These are phyloP conservation scores for Rhodotorula sp. DNA, from an alignment of 1,284 basidiomycete species.

Conservation along the genomic window DNA sequence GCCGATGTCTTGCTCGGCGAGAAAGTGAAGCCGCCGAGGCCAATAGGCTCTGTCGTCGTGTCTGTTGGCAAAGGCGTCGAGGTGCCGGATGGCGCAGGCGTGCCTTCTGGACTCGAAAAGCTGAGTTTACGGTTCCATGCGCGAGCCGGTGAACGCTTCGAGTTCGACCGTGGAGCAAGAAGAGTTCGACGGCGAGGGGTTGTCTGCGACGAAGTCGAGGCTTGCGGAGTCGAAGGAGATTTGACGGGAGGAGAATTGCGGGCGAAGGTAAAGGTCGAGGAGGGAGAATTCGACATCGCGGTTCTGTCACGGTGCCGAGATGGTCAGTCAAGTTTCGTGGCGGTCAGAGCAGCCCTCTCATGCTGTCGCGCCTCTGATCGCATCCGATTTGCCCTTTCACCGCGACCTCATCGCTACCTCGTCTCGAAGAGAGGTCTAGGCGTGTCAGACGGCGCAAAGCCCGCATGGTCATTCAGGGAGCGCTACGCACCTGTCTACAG, in stretches of 20 bases:
- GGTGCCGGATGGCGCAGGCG: not conserved
- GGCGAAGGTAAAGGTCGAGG: not conserved
- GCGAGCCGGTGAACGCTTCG: not conserved
- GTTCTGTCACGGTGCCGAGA: not conserved
- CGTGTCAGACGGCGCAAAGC: no score
- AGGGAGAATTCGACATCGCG: not conserved
- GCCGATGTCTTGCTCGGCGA: not conserved
- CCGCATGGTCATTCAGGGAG: no score
- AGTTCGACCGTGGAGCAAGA: not conserved
- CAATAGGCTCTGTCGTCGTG: not conserved
- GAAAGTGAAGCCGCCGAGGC: not conserved
- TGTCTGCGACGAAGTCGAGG: not conserved
- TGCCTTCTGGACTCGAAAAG: not conserved
- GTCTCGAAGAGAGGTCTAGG: no score
- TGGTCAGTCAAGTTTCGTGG: not conserved
- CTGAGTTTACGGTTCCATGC: constrained; percentile 2
- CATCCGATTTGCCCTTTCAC: no score
- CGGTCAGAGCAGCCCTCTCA: no score
- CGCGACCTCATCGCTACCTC: no score
- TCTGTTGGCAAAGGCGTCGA: not conserved
- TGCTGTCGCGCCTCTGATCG: no score
- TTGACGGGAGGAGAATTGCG: not conserved
- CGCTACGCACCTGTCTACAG: not conserved
- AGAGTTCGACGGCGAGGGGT: not conserved
- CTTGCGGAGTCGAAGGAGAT: not conserved